Percentiles rank a stretch among this genome's conserved stretches.
These are phyloP conservation scores for Mrakia gelida DNA, from an alignment of 768 basidiomycete genomes.

Conservation along the genomic window DNA sequence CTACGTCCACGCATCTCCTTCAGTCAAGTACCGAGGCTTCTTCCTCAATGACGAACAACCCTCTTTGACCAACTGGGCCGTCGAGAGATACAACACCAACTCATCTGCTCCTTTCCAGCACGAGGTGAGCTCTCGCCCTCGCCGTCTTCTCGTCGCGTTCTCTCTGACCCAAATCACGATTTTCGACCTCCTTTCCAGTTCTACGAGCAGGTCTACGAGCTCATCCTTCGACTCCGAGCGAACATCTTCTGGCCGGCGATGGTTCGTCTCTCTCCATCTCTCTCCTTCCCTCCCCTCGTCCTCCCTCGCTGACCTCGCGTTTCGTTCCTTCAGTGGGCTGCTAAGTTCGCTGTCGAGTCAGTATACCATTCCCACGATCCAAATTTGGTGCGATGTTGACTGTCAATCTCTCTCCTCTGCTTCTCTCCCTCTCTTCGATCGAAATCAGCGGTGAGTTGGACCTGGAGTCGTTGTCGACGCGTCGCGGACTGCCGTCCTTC, in stretches of 20 bases:
- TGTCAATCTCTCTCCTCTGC: too few relatives aligned
- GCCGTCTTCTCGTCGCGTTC: background rate
- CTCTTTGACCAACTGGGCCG: slow-evolving; percentile 65
- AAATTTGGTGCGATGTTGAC: too few relatives aligned
- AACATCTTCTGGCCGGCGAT: slow-evolving; percentile 67
- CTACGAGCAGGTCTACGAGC: slow-evolving; percentile 54
- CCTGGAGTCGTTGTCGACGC: too few relatives aligned
- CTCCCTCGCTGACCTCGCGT: background rate
- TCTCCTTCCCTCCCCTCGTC: background rate
- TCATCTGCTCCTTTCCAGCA: slow-evolving; percentile 59
- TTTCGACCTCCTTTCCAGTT: slow-evolving; percentile 12
- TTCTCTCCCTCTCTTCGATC: too few relatives aligned
- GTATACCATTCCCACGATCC: too few relatives aligned
- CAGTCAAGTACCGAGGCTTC: slow-evolving; percentile 64
- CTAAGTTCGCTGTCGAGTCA: slow-evolving; percentile 44
- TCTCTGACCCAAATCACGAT: background rate
- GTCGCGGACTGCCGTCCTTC: too few relatives aligned
- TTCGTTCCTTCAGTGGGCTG: slow-evolving; percentile 36
- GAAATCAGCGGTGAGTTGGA: too few relatives aligned
- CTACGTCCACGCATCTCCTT: slow-evolving; percentile 57
- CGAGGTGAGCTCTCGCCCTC: background rate
- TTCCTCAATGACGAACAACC: slow-evolving; percentile 74
- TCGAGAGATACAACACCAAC: slow-evolving; percentile 61
- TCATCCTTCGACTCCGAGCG: slow-evolving; percentile 61
- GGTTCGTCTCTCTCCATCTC: background rate